These are phyloP conservation scores for Pyrenophora teres DNA, from an alignment of 2,329 filamentous ascomycete species.

Conservation along the genomic window DNA sequence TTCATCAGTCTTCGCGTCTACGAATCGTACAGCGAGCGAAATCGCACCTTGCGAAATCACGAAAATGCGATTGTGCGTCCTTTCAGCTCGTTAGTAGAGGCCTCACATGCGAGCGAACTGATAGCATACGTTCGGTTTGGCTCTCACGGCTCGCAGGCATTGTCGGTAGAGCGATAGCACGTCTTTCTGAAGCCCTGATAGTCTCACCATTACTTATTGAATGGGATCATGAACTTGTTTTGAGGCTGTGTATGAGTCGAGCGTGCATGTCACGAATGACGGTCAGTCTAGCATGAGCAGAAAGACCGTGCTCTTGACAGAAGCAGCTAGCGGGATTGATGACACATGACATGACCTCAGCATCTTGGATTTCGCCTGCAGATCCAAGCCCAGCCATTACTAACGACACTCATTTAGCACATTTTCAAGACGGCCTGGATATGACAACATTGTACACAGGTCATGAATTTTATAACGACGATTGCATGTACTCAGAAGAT, in stretches of 20 bases:
- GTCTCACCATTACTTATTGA: constrained; percentile 50
- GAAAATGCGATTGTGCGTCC: constrained; percentile 65
- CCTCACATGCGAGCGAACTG: neutral
- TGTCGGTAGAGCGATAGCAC: constrained; percentile 84
- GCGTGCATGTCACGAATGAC: neutral
- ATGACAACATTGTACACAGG: too few species aligned
- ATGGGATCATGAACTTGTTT: neutral
- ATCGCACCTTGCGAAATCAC: constrained; percentile 64
- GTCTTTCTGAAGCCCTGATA: constrained; percentile 89
- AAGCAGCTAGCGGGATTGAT: constrained; percentile 11
- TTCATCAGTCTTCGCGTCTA: constrained; percentile 8
- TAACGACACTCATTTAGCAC: too few species aligned
- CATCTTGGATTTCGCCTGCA: too few species aligned
- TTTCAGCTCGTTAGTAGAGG: constrained; percentile 37
- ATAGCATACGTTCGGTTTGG: constrained; percentile 73
- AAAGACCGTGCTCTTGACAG: constrained; percentile 5
- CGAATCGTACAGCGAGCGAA: neutral
- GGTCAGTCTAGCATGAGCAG: neutral
- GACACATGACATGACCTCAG: neutral
- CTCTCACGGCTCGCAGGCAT: constrained; percentile 79
- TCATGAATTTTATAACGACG: too few species aligned
- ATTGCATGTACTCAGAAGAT: too few species aligned
- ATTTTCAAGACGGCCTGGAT: too few species aligned
- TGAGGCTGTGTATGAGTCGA: neutral
- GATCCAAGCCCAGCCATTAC: too few species aligned